These are phyloP conservation scores for Plasmodium fragile DNA, from an alignment of 169 alveolate genomes.

Conservation along the genomic window DNA sequence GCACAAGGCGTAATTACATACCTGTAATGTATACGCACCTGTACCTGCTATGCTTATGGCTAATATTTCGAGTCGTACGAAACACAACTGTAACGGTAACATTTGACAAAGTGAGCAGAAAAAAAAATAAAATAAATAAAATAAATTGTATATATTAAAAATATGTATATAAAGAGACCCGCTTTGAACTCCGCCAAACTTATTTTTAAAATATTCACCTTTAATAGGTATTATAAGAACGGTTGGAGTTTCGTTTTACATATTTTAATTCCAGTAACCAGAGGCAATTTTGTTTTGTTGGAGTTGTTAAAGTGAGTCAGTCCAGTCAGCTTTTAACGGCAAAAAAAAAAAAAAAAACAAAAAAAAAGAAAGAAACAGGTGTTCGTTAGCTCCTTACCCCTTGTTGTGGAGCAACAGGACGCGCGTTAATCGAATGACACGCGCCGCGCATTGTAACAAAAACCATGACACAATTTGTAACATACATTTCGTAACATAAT, in stretches of 20 bases:
- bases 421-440: neutral
- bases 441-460: neutral
- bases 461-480: neutral
- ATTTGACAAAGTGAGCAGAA: neutral
- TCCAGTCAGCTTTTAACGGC: neutral
- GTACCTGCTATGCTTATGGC: neutral
- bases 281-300: neutral
- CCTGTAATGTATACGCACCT: neutral
- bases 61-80: neutral
- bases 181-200: neutral
- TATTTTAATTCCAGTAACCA: neutral
- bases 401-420: neutral
- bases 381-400: neutral
- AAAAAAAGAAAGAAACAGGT: neutral
- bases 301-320: neutral
- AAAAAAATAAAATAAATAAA: neutral
- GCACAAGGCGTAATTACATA: neutral
- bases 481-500: neutral
- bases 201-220: neutral
- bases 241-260: neutral
- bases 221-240: neutral
- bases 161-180: neutral
- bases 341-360: constrained; percentile 1
- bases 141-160: neutral
- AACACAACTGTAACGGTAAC: neutral